Conservation (phyloP, 345 rosid genomes). For the Brassica juncea region DNA sequence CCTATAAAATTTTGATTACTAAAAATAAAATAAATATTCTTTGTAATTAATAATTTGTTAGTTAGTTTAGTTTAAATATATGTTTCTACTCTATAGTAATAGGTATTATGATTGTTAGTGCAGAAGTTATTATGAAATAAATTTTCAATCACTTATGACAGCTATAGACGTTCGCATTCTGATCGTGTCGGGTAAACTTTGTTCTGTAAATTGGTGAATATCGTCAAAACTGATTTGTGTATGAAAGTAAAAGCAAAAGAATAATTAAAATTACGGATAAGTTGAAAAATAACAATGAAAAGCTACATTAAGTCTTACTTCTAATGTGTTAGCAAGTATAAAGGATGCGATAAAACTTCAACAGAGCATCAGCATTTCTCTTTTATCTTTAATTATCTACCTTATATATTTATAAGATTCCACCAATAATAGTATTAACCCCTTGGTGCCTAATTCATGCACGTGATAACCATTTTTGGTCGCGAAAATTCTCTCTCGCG, state of each 20-base stretch:
- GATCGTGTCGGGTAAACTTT: neutral
- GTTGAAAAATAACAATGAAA: neutral
- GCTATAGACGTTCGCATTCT: too few relatives aligned
- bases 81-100: too few relatives aligned
- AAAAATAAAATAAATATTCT: too few relatives aligned
- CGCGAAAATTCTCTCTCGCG: constrained; percentile 18
- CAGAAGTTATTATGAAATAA: too few relatives aligned
- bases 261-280: neutral
- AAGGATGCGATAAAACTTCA: neutral
- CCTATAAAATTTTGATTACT: too few relatives aligned
- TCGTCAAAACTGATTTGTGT: neutral
- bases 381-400: constrained; percentile 11
- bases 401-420: constrained; percentile 28
- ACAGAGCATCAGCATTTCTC: constrained; percentile 15
- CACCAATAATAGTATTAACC: constrained; percentile 5
- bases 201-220: neutral
- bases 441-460: constrained; percentile 35
- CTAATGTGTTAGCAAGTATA: constrained; percentile 17
- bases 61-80: too few relatives aligned
- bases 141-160: too few relatives aligned
- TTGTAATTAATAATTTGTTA: too few relatives aligned
- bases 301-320: neutral
- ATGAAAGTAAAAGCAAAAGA: neutral
- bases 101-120: too few relatives aligned
- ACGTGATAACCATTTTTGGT: constrained; percentile 36